phyloP scores from a whole-genome alignment of 495 filamentous ascomycete species.

The Penicillium soppii region DNA sequence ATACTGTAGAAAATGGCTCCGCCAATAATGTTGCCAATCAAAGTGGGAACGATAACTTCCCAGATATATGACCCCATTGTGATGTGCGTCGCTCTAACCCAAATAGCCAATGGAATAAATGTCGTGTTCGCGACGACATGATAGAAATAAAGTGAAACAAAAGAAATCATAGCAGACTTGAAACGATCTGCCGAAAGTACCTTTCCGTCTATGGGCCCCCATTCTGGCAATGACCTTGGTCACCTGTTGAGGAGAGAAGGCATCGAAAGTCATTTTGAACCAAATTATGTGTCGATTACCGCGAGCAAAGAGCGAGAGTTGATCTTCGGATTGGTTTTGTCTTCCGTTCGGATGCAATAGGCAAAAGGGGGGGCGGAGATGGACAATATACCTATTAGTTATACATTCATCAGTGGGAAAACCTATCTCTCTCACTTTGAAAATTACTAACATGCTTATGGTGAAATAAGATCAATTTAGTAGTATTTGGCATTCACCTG shows the following conservation, averaged over 20 bases:
- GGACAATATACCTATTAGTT: too few species aligned
- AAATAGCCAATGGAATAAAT: constrained; percentile 59
- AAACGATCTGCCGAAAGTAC: constrained; percentile 54
- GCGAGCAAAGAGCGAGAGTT: neutral
- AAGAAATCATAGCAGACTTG: constrained; percentile 46
- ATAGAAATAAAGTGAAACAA: constrained; percentile 57
- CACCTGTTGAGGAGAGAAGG: constrained; percentile 47
- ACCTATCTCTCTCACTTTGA: neutral
- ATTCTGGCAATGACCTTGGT: constrained; percentile 45
- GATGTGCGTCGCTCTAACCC: constrained; percentile 47
- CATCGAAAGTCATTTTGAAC: constrained; percentile 27
- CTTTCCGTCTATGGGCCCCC: constrained; percentile 54
- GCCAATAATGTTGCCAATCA: constrained; percentile 59
- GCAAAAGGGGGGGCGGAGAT: too few species aligned
- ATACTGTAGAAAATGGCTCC: constrained; percentile 49
- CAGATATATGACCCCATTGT: constrained; percentile 59
- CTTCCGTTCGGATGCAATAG: too few species aligned
- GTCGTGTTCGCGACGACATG: constrained; percentile 69
- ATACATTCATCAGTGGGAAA: neutral
- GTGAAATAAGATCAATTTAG: too few species aligned
- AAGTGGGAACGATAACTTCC: constrained; percentile 61
- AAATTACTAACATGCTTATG: too few species aligned
- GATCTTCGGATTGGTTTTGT: too few species aligned
- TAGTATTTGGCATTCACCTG: too few species aligned
- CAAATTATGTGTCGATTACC: too few species aligned